These are phyloP conservation scores for Magnusiomyces sp. DNA, from an alignment of 1,139 yeast species.

Conservation along the genomic window DNA sequence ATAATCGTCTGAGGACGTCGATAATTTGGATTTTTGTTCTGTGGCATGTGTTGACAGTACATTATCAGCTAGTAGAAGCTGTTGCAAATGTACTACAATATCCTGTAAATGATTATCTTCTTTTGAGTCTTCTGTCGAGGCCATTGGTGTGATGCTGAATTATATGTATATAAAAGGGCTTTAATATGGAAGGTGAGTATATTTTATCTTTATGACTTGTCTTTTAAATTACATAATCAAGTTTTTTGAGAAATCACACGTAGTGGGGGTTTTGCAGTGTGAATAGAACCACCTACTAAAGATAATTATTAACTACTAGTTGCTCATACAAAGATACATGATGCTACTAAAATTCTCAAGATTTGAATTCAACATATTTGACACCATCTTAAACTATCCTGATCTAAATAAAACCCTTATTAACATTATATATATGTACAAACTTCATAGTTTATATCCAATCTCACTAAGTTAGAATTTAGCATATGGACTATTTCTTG, in stretches of 20 bases:
- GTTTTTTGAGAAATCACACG: background rate
- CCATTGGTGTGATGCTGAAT: background rate
- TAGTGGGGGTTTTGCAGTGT: too few relatives aligned
- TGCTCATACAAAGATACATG: too few relatives aligned
- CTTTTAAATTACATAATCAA: background rate
- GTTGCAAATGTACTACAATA: conserved; percentile 14
- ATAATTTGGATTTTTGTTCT: conserved; percentile 1
- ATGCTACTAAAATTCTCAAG: too few relatives aligned
- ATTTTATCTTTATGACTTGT: background rate
- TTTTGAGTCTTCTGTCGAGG: background rate
- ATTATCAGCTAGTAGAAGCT: conserved; percentile 12
- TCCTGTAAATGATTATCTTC: conserved; percentile 13
- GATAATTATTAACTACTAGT: too few relatives aligned
- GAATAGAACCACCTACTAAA: too few relatives aligned
- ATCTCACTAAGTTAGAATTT: background rate
- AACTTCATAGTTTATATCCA: background rate
- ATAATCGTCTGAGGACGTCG: conserved; percentile 43
- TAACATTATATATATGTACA: background rate
- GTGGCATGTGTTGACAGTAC: background rate
- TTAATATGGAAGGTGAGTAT: background rate
- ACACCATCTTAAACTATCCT: background rate
- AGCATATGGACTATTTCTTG: background rate
- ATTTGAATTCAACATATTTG: too few relatives aligned
- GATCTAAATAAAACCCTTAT: background rate
- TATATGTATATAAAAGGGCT: conserved; percentile 5